Base-by-base conservation (phyloP, 2,329 filamentous ascomycete species). In the Claviceps monticola region DNA sequence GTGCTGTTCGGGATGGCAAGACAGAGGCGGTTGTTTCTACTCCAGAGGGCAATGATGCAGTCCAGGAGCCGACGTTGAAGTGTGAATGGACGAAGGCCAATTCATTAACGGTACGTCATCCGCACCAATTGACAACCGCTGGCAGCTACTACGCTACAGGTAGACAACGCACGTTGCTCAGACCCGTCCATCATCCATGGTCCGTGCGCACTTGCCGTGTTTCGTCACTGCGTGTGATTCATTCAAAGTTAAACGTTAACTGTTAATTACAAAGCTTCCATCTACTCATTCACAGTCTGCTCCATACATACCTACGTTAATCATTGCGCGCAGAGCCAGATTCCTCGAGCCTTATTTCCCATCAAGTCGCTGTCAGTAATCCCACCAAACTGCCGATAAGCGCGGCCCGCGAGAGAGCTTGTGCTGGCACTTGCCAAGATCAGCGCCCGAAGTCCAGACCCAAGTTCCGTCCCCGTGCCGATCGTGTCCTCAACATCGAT, bases 401-500 rank as follows among this genome's bases (percentile, higher is more conserved):
- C 41, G 17, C 17, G 17, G 41, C 19, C 41, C 11, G 41, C 38
- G 6, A 17, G 38, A n/a, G 16, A 17, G 14, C 14, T n/a, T 17
- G 5, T 41, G 29, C 29, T 34, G 29, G 29, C 11, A 34, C 29
- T 34, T 11, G 29, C 29, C 29, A 34, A 34, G 29, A 23, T 16
- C 23, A 49, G 51, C 51, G 49, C 42, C 23, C 46, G 29, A 42
- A 39, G 41, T 21, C 50, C 38, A 29, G 11, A 21, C 8, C 47
- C 42, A 17, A 14, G 11, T 29, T 39, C 14, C 48, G 11, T 29
- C 26, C 14, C 48, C 23, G 39, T 38, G 26, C 47, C 26, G 48
- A 53, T 46, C 48, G 44, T 50, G 43, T 50, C 51, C 51, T 50
- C 51, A 43, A 50, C 19, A 16, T 48, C 51, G 23, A 21, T 44